phyloP scores from a whole-genome alignment of 2,329 filamentous ascomycete species.

The Exophiala phaeomuriformis region DNA sequence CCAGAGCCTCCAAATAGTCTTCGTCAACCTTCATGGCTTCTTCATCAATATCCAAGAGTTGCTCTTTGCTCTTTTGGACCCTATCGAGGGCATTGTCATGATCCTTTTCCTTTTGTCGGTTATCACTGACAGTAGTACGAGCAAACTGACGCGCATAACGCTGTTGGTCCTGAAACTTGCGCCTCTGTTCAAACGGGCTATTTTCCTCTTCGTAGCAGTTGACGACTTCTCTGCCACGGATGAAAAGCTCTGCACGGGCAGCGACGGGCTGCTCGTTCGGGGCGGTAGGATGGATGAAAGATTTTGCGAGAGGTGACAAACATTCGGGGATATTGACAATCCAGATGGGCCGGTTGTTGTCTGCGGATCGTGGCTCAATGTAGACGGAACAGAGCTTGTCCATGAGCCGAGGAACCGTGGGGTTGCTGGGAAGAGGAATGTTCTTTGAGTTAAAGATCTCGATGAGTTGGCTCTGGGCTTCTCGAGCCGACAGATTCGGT shows the following conservation, averaged over 20 bases:
- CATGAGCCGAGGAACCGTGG: slow-evolving; percentile 62
- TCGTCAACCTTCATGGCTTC: slow-evolving; percentile 57
- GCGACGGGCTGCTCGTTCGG: slow-evolving; percentile 63
- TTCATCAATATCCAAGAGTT: slow-evolving; percentile 30
- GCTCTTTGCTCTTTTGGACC: too few relatives aligned
- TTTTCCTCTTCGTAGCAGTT: slow-evolving; percentile 99
- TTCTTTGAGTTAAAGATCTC: slow-evolving; percentile 47
- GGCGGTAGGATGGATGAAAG: slow-evolving; percentile 58
- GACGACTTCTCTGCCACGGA: slow-evolving; percentile 71
- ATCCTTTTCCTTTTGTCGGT: too few relatives aligned
- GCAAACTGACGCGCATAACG: slow-evolving; percentile 31
- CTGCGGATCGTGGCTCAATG: slow-evolving; percentile 66
- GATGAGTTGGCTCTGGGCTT: slow-evolving; percentile 54
- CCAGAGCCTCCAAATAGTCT: slow-evolving; percentile 73
- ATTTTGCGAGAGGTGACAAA: slow-evolving; percentile 87
- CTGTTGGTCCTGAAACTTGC: slow-evolving; percentile 65
- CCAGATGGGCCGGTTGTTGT: slow-evolving; percentile 58
- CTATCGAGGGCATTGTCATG: too few relatives aligned
- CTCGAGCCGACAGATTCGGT: slow-evolving; percentile 51
- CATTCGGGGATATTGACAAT: slow-evolving; percentile 84
- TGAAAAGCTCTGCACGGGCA: slow-evolving; percentile 78
- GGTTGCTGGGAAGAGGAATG: slow-evolving; percentile 45
- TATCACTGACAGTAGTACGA: slow-evolving; percentile 12
- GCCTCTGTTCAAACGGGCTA: slow-evolving; percentile 73
- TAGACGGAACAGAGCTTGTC: slow-evolving; percentile 70